A percentile compares a stretch with the other conserved stretches of the same genome.
These are phyloP conservation scores for Pestalotiopsis sp. DNA, from an alignment of 2,329 filamentous ascomycete species.

Conservation along the genomic window DNA sequence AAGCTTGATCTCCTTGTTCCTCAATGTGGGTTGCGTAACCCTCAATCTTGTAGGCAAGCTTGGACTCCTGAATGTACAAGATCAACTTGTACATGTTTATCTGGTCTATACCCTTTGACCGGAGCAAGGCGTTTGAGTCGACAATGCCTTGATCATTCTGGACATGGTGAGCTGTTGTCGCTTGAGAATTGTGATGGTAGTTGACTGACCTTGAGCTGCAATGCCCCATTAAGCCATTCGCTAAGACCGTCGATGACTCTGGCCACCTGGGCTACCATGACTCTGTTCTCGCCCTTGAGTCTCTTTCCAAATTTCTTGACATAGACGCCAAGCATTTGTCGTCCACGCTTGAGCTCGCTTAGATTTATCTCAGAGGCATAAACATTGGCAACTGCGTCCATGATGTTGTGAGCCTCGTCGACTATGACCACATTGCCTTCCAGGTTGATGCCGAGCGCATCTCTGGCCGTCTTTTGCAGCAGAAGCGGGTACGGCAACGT, in stretches of 20 bases:
- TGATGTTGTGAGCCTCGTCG: constrained; percentile 96
- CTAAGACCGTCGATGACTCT: constrained; percentile 80
- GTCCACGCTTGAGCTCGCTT: constrained; percentile 71
- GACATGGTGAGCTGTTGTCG: neutral
- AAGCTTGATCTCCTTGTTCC: constrained; percentile 38
- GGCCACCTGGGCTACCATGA: constrained; percentile 87
- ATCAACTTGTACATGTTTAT: constrained; percentile 92
- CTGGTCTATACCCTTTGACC: constrained; percentile 87
- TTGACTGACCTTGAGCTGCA: constrained; percentile 45
- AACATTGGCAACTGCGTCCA: constrained; percentile 89
- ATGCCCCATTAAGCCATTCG: constrained; percentile 64
- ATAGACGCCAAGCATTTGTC: constrained; percentile 78
- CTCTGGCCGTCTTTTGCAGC: constrained; percentile 82
- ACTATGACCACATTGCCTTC: constrained; percentile 92
- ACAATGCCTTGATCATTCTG: constrained; percentile 66
- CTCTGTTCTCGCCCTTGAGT: constrained; percentile 86
- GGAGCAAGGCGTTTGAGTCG: constrained; percentile 71
- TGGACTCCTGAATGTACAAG: constrained; percentile 87
- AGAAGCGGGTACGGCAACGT: constrained; percentile 91
- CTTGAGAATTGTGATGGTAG: neutral
- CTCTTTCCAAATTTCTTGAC: constrained; percentile 86
- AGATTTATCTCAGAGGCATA: constrained; percentile 79
- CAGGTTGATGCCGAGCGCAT: constrained; percentile 83
- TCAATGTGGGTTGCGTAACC: constrained; percentile 74
- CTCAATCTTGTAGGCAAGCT: constrained; percentile 92